Conservation (phyloP, 148 eudicot genomes). For the Arctostaphylos glauca region DNA sequence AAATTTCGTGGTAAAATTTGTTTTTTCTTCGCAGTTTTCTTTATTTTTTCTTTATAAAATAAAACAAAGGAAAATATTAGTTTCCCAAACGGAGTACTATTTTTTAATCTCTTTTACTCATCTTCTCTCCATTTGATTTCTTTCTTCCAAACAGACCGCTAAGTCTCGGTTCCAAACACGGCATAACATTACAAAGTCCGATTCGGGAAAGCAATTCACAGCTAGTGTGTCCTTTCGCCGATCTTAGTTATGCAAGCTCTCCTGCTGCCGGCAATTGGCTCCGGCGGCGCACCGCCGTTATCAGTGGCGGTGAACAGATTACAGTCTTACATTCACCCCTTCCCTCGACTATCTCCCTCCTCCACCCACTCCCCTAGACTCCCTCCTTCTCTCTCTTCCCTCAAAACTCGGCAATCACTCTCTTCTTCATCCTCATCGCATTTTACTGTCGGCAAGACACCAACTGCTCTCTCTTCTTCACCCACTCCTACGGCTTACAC, state of each 20-base stretch:
- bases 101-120: no score
- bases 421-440: constrained; percentile 26
- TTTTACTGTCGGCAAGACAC: not conserved
- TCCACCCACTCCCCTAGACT: constrained; percentile 2
- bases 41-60: no score
- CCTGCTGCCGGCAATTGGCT: constrained; percentile 63
- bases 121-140: no score
- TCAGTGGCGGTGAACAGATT: constrained; percentile 6
- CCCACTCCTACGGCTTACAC: constrained; percentile 37
- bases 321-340: constrained; percentile 1
- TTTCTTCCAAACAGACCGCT: no score
- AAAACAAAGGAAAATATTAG: no score
- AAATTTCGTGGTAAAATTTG: no score
- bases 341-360: not conserved
- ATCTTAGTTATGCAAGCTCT: constrained; percentile 55
- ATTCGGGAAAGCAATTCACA: not conserved
- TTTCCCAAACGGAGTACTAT: no score
- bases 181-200: not conserved
- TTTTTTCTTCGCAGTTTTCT: no score
- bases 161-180: not conserved
- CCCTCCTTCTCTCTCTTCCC: constrained; percentile 13
- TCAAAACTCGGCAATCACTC: constrained; percentile 30
- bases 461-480: constrained; percentile 34
- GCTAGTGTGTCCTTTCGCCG: not conserved
- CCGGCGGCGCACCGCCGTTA: constrained; percentile 41